phyloP scores from a whole-genome alignment of 306 rosid species.

The Dalbergia oliveri region DNA sequence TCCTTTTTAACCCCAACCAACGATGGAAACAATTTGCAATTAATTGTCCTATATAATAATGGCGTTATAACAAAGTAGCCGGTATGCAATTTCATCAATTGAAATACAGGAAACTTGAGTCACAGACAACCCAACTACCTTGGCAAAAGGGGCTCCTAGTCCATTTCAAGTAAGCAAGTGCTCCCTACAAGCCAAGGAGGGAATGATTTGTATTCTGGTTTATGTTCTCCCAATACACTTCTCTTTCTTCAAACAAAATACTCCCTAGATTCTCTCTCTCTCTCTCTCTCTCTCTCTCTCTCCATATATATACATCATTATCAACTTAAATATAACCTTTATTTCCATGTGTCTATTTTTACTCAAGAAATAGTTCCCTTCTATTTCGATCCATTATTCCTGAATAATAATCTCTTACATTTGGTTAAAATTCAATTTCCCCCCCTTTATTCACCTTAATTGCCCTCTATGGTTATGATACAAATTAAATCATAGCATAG shows the following conservation, averaged over 20 bases:
- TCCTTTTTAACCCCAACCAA: too few species aligned
- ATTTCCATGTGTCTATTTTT: slow-evolving; percentile 11
- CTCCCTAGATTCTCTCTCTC: slow-evolving; percentile 36
- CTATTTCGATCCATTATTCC: slow-evolving; percentile 20
- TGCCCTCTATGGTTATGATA: slow-evolving; percentile 3
- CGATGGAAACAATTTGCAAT: neutral
- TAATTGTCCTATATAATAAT: neutral
- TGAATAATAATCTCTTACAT: neutral
- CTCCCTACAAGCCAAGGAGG: slow-evolving; percentile 58
- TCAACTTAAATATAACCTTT: slow-evolving; percentile 35
- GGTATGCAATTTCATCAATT: neutral
- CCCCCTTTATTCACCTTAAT: neutral
- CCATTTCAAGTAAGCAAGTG: slow-evolving; percentile 36
- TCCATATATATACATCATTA: slow-evolving; percentile 30
- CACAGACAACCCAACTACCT: slow-evolving; percentile 24
- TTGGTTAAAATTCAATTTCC: neutral
- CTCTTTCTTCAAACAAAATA: slow-evolving; percentile 60
- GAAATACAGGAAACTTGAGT: slow-evolving; percentile 41
- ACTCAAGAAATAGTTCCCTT: neutral
- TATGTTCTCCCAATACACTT: slow-evolving; percentile 49
- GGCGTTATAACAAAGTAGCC: neutral
- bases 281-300: neutral
- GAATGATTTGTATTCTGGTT: slow-evolving; percentile 65
- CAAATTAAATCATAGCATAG: neutral
- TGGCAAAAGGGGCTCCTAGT: slow-evolving; percentile 42